Percentiles rank a stretch among this genome's conserved stretches.
Evolutionary conservation across 2,329 filamentous ascomycete genomes (phyloP).

Genomic region (Sporothrix mexicana): DNA sequence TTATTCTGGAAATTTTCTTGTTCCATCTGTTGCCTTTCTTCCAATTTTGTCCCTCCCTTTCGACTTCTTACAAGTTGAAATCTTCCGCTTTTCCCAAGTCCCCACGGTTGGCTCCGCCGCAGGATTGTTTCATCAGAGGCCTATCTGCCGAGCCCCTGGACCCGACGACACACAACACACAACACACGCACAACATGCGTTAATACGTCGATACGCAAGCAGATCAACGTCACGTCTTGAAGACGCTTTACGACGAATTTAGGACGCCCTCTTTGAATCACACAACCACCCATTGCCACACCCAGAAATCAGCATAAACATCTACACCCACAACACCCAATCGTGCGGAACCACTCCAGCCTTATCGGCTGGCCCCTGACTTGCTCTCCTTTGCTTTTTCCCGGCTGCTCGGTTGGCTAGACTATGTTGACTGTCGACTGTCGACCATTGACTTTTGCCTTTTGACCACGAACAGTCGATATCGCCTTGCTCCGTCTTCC

Average conservation of each 20-base stretch:
- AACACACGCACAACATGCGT: neutral
- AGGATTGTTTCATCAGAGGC: conserved; percentile 34
- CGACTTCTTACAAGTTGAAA: neutral
- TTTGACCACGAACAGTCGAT: neutral
- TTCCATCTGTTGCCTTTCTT: neutral
- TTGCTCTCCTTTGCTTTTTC: conserved; percentile 18
- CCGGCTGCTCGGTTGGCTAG: conserved; percentile 16
- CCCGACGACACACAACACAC: neutral
- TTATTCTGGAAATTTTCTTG: neutral
- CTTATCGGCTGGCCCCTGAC: conserved; percentile 8
- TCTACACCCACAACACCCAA: neutral
- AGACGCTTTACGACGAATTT: too few species aligned
- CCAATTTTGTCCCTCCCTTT: too few species aligned
- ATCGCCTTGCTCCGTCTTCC: conserved; percentile 1
- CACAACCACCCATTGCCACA: neutral
- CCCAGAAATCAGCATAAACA: neutral
- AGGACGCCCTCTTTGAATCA: neutral
- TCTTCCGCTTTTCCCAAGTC: too few species aligned
- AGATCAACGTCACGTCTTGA: too few species aligned
- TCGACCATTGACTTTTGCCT: neutral
- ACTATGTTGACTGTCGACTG: neutral
- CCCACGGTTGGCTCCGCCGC: conserved; percentile 31
- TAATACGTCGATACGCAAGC: too few species aligned
- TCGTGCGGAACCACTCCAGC: neutral
- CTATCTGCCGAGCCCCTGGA: conserved; percentile 17